Base-by-base conservation (phyloP, 805 yeast species). In the Candida andamanensis region DNA sequence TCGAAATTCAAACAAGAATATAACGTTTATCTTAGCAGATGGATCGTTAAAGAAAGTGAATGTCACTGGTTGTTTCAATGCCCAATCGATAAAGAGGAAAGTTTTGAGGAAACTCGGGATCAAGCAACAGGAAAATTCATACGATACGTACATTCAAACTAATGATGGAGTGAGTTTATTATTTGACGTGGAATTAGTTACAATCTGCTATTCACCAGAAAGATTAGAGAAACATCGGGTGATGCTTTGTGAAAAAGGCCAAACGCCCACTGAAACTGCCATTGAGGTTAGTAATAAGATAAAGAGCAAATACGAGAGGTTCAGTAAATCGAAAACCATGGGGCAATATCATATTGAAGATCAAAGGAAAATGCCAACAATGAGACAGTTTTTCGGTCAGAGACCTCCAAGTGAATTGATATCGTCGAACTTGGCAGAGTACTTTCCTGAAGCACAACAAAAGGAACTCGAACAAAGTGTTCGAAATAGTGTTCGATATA, bases 371-470 rank as follows among this genome's bases (percentile, higher is more conserved):
- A 26, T 31, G 4, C 46, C 44, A 25, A 47, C 54, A 2, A 39
- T 71, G 45, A 64, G 74, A 35, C 67, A 63, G 34, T 71, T 84
- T 37, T 80, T 80, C 55, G 94, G 94, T 15, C 95, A 85, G 54
- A 69, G 98, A 49, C 98, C 98, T 5, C 89, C 97, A 1, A 80
- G 92, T 38, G 95, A 86, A 50, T 72, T 89, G 45, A 92, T 90
- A 39, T 85, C 97, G 2, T 78, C 89, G 2, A 86, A 90, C 49
- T 63, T 90, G 42, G 80, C 87, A 2, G 95, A 89, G 41, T 90
- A 85, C 54, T 92, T 92, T 67, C 98, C 98, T 0, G 81, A 79
- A 24, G 79, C 95, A 0, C 79, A 76, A 15, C 73, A 77, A 31
- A 67, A 72, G 27, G 80, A 80, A 36, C 68, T 92, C 40, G 82